Base-by-base conservation (phyloP, 768 basidiomycete genomes). In the Mycena galericulata region DNA sequence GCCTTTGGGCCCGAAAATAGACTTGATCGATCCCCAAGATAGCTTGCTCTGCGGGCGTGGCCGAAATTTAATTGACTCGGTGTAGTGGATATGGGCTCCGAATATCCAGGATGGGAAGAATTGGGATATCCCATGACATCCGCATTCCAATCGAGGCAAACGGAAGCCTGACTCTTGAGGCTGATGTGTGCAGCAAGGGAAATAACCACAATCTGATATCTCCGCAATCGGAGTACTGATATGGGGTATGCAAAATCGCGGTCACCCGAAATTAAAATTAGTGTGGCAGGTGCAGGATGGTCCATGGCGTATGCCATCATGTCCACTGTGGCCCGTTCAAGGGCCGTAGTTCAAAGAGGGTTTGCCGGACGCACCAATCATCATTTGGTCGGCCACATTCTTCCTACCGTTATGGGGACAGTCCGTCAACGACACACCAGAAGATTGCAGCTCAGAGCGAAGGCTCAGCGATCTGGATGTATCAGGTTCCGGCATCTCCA, bases 281-380 rank as follows among this genome's bases (percentile, higher is more conserved):
- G 78, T 18, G 89, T 90, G 29, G 85, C 73, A 64, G 86, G 85
- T 3, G 84, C 64, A 4, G 84, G 79, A 69, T 86, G 85, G 78
- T 92, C 91, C 72, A 90, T 85, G n/a, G 88, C 90, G 74, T 88
- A 86, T 9, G 86, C 82, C 63, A 92, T 78, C 83, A 92, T 88
- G 72, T 92, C 92, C 6, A 36, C 34, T 36, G 14, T 36, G 34
- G 17, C 2, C 40, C 4, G 29, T 62, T 68, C 2, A 41, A 46
- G 43, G 40, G 7, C 26, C 24, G 34, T 27, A 29, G 53, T 47
- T 3, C 29, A 65, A 27, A 7, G 12, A 62, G 46, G 20, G 11
- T n/a, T n/a, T n/a, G n/a, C 18, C 5, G 10, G 63, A 82, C 85
- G 76, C 34, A 88, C 77, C 72, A 47, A 85, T 79, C 36, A 88